phyloP scores from a whole-genome alignment of 345 rosid genomes.

The Eucalyptus camaldulensis region DNA sequence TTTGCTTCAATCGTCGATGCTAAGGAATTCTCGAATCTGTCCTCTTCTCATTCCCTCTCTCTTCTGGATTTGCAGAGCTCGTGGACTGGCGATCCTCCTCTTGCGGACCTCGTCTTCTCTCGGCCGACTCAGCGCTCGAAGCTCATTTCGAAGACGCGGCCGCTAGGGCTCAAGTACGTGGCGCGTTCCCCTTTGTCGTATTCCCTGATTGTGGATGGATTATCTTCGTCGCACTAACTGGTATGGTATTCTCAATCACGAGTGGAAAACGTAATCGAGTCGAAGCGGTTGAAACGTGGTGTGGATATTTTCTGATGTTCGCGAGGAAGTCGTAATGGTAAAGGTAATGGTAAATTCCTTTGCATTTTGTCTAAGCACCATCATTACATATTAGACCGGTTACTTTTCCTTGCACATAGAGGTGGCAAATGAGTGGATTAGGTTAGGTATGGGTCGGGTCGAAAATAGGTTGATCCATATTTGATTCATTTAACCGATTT shows the following conservation, averaged over 20 bases:
- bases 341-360: neutral
- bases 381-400: neutral
- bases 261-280: neutral
- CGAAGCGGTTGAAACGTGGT: neutral
- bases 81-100: slow-evolving; percentile 41
- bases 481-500: too few relatives aligned
- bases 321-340: neutral
- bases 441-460: too few relatives aligned
- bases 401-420: neutral
- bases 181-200: neutral
- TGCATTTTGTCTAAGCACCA: neutral
- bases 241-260: neutral
- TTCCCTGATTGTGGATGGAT: neutral
- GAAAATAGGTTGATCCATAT: too few relatives aligned
- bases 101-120: slow-evolving; percentile 44
- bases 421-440: too few relatives aligned
- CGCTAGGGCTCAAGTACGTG: slow-evolving; percentile 62
- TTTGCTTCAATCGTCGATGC: neutral
- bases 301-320: neutral
- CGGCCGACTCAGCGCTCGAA: slow-evolving; percentile 41
- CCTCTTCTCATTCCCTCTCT: neutral
- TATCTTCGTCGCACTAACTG: neutral
- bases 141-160: slow-evolving; percentile 54
- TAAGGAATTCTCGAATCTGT: neutral
- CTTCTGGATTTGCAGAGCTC: slow-evolving; percentile 55